A percentile compares a stretch with the other conserved stretches of the same genome.
These are phyloP conservation scores for Coemansia umbellata DNA, from an alignment of 192 early-diverging fungal species.

Conservation along the genomic window DNA sequence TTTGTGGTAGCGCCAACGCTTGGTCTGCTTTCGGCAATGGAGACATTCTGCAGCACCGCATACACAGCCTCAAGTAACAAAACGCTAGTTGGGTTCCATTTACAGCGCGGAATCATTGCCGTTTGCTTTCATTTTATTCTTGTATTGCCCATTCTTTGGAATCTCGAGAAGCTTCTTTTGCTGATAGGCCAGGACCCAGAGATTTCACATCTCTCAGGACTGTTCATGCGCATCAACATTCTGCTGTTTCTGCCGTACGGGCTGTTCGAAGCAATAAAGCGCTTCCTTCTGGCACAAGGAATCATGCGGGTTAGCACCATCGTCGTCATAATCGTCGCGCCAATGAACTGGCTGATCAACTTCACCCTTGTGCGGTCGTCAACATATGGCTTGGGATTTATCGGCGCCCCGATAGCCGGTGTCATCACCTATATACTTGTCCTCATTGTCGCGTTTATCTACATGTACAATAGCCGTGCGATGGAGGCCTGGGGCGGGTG, in stretches of 20 bases:
- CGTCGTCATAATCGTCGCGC: constrained; percentile 62
- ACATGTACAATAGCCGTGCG: too few species aligned
- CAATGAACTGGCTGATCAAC: constrained; percentile 68
- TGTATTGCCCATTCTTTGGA: constrained; percentile 13
- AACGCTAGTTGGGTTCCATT: constrained; percentile 27
- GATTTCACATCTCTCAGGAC: constrained; percentile 52
- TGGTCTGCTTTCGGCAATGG: constrained; percentile 55
- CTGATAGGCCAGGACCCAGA: constrained; percentile 63
- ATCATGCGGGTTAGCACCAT: constrained; percentile 75
- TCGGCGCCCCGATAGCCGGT: constrained; percentile 83
- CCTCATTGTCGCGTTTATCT: too few species aligned
- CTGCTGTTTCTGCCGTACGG: constrained; percentile 69
- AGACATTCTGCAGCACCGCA: constrained; percentile 21
- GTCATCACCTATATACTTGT: too few species aligned
- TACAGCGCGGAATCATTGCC: constrained; percentile 26
- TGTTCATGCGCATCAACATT: constrained; percentile 63
- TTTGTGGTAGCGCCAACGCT: constrained; percentile 48
- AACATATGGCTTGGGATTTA: constrained; percentile 62
- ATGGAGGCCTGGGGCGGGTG: constrained; percentile 81
- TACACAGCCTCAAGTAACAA: constrained; percentile 24
- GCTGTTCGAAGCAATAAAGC: constrained; percentile 74
- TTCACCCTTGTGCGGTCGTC: constrained; percentile 71
- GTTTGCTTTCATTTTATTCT: constrained; percentile 2
- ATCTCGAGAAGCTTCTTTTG: constrained; percentile 56
- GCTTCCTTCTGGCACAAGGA: constrained; percentile 81